phyloP scores from a whole-genome alignment of 352 stramenopile genomes.

The Pythium myriotylum region DNA sequence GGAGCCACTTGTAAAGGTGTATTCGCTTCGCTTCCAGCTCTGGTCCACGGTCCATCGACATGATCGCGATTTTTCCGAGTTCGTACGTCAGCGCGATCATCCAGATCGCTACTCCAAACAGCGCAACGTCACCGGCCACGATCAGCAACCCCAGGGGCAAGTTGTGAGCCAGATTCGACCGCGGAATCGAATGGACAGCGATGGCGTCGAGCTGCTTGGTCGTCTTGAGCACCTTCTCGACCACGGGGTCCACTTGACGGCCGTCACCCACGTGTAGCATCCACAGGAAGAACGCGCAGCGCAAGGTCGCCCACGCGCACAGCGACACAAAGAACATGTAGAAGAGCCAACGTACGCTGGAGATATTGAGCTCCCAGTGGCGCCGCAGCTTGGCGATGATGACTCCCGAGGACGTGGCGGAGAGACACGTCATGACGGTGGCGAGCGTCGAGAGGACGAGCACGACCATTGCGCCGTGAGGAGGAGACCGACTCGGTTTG shows the following conservation, averaged over 20 bases:
- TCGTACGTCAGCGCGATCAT: slow-evolving; percentile 22
- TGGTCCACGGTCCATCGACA: slow-evolving; percentile 19
- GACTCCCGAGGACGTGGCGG: slow-evolving; percentile 25
- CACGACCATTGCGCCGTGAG: not conserved
- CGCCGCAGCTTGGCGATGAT: slow-evolving; percentile 40
- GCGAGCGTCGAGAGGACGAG: slow-evolving; percentile 5
- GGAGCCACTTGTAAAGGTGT: slow-evolving; percentile 1
- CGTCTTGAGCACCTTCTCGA: slow-evolving; percentile 3
- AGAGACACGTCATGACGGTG: slow-evolving; percentile 19
- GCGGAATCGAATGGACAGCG: not conserved
- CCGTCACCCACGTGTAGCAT: not conserved
- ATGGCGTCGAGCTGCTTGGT: slow-evolving; percentile 6
- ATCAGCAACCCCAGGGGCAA: not conserved
- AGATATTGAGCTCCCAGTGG: slow-evolving; percentile 43
- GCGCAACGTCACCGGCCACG: slow-evolving; percentile 4
- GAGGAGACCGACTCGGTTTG: too few species aligned
- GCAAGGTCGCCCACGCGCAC: not conserved
- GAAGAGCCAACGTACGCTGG: slow-evolving; percentile 20
- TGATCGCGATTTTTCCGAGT: slow-evolving; percentile 13
- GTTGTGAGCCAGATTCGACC: not conserved
- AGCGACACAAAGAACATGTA: slow-evolving; percentile 21
- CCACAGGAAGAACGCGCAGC: slow-evolving; percentile 14
- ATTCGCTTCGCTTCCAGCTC: slow-evolving; percentile 5
- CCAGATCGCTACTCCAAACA: slow-evolving; percentile 7
- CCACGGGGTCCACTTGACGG: not conserved